A percentile compares a stretch with the other conserved stretches of the same genome.
These are phyloP conservation scores for Cerioporus squamosus DNA, from an alignment of 1,284 basidiomycete genomes.

Conservation along the genomic window DNA sequence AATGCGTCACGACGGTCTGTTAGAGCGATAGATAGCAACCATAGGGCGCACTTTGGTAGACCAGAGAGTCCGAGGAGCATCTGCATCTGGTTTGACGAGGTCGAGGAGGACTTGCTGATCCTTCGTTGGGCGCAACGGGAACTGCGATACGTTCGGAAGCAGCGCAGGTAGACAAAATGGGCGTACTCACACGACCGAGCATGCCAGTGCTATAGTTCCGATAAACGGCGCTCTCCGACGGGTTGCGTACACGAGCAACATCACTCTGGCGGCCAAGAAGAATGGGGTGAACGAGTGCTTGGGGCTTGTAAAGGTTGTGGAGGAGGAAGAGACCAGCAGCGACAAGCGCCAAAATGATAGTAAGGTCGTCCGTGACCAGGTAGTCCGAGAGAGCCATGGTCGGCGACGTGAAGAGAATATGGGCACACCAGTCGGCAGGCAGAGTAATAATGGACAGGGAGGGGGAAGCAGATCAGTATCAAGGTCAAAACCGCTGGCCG, in stretches of 20 bases:
- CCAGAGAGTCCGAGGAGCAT: conserved; percentile 74
- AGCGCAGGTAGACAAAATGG: not conserved
- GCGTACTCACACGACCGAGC: conserved; percentile 66
- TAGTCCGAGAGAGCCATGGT: conserved; percentile 53
- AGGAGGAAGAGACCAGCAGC: conserved; percentile 75
- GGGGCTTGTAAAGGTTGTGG: conserved; percentile 76
- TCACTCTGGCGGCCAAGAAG: conserved; percentile 83
- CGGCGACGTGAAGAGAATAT: not conserved
- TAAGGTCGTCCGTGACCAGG: conserved; percentile 75
- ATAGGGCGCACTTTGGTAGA: conserved; percentile 60
- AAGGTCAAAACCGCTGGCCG: not conserved
- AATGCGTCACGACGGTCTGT: no score
- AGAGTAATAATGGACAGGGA: no score
- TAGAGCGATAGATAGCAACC: no score
- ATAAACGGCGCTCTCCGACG: conserved; percentile 77
- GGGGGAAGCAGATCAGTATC: not conserved
- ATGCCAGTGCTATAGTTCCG: conserved; percentile 83
- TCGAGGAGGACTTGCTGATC: conserved; percentile 71
- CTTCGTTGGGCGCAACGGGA: conserved; percentile 70
- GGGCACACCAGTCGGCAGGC: not conserved
- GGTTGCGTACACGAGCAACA: conserved; percentile 75
- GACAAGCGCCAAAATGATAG: conserved; percentile 73
- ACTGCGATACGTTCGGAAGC: conserved; percentile 44
- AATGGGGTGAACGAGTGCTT: conserved; percentile 82
- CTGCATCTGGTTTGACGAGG: conserved; percentile 66